phyloP scores from a whole-genome alignment of 495 filamentous ascomycete species.

The Letharia columbiana region DNA sequence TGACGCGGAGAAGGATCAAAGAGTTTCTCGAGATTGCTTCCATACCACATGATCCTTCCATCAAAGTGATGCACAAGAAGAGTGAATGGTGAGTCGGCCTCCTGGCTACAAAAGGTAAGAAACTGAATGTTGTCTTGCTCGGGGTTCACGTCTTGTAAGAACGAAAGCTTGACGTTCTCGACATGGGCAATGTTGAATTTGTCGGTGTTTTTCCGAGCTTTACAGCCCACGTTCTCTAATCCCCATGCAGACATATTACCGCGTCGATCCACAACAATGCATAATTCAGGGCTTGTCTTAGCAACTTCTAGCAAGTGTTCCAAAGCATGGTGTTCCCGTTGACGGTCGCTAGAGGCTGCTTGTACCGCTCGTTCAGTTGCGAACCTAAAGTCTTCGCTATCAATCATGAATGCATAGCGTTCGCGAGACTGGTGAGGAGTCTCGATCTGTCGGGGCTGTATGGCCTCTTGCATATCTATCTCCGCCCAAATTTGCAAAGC shows the following conservation, averaged over 20 bases:
- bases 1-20: slow-evolving; percentile 67
- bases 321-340: slow-evolving; percentile 59
- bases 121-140: slow-evolving; percentile 60
- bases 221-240: slow-evolving; percentile 78
- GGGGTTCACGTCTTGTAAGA: slow-evolving; percentile 40
- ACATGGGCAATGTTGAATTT: slow-evolving; percentile 86
- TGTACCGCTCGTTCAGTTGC: slow-evolving; percentile 72
- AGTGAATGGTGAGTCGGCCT: slow-evolving; percentile 52
- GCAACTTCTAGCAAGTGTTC: slow-evolving; percentile 82
- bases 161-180: slow-evolving; percentile 58
- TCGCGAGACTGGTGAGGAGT: slow-evolving; percentile 31
- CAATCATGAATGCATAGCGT: slow-evolving; percentile 74
- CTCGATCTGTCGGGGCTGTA: slow-evolving; percentile 50
- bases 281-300: slow-evolving; percentile 78
- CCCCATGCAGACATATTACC: slow-evolving; percentile 95
- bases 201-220: slow-evolving; percentile 54
- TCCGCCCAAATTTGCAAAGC: slow-evolving; percentile 72
- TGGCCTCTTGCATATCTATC: slow-evolving; percentile 67
- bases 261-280: slow-evolving; percentile 71
- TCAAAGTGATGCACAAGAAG: slow-evolving; percentile 84
- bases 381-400: slow-evolving; percentile 68
- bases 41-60: slow-evolving; percentile 72
- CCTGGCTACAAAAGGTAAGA: slow-evolving; percentile 58
- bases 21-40: slow-evolving; percentile 66
- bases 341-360: slow-evolving; percentile 43